Conservation (phyloP, 306 rosid genomes). For the Neltuma alba region DNA sequence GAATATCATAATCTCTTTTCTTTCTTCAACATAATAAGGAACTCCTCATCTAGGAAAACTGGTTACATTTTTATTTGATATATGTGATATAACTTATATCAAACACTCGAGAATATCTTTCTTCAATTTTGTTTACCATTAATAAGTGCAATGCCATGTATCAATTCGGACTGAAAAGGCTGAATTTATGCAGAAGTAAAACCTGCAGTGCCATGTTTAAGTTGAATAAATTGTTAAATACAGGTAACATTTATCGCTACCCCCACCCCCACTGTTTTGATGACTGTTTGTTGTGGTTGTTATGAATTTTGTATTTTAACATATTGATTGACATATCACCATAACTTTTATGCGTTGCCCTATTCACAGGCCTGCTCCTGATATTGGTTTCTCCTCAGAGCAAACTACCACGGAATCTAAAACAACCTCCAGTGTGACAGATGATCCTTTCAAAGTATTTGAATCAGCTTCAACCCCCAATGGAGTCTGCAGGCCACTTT, state of each 20-base stretch:
- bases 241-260: not conserved
- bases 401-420: constrained; percentile 49
- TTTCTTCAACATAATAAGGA: not conserved
- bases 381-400: constrained; percentile 63
- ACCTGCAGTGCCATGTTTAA: not conserved
- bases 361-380: constrained; percentile 68
- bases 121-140: not conserved
- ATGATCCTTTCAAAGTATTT: constrained; percentile 69
- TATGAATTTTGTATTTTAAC: constrained; percentile 15
- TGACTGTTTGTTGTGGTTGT: not conserved
- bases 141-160: not conserved
- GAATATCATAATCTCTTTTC: not conserved
- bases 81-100: not conserved
- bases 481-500: constrained; percentile 50
- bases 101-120: not conserved
- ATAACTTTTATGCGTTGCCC: constrained; percentile 32
- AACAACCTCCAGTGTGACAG: constrained; percentile 52
- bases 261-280: constrained; percentile 4
- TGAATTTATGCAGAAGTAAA: not conserved
- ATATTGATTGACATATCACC: constrained; percentile 30
- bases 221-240: not conserved
- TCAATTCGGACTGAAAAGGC: not conserved
- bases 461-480: constrained; percentile 50
- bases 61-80: not conserved
- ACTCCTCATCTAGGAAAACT: not conserved